Base-by-base conservation (phyloP, 129 eudicot species). In the Rutidosis leptorrhynchoides region DNA sequence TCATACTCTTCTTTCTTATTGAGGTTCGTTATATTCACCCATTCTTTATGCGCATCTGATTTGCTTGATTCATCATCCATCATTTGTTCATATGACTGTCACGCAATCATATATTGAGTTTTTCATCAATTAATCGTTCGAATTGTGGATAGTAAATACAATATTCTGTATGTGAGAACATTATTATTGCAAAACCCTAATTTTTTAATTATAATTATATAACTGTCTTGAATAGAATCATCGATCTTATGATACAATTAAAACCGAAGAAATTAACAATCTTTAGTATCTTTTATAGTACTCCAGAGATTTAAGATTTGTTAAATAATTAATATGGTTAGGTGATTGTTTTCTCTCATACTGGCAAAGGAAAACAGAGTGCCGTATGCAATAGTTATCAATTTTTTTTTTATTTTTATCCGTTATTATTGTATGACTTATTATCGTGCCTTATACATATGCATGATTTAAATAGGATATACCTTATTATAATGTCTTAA, bases 1-100 rank as follows among this genome's bases (percentile, higher is more conserved):
- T 35, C 45, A 17, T 48, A 32, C 45, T 20, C 15, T 32, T 43
- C 49, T 46, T 46, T 62, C 55, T 40, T 37, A 73, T 64, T 64
- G 71, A 73, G 71, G 78, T 73, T 45, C 65, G 71, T 64, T 16
- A 7, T 26, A 6, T 53, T 27, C 64, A 26, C 9, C 77, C 24
- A 20, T 5, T 64, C 20, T 63, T 64, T 35, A 25, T 35, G 35
- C 25, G 56, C 12, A 54, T 73, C 58, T 35, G 25, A 64, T 64
- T 40, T 37, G 24, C 52, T 63, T 42, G 6, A 54, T 64, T 53
- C 70, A 35, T 58, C 11, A 62, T 58, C 8, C 23, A 62, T 58
- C 8, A n/a, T 58, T 42, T 20, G 24, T 7, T 70, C 16, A 49
- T 70, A 58, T 24, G 12, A 70, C n/a, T n/a, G n/a, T 54, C 64